Conservation (phyloP, 139 green algal genomes). For the Monoraphidium neglectum region DNA sequence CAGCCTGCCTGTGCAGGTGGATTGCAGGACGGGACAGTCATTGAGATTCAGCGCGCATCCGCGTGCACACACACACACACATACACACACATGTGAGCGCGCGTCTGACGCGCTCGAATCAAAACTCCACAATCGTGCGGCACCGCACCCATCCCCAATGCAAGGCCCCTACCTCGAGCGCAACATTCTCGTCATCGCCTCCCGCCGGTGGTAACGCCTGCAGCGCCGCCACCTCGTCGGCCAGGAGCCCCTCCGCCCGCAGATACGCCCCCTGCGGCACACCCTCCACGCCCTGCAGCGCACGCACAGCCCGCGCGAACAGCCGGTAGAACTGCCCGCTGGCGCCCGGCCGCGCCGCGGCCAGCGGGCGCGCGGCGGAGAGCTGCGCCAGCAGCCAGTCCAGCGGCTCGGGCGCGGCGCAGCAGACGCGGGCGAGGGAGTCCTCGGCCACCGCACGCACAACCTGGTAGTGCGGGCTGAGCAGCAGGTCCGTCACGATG, state of each 20-base stretch:
- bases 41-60: no score
- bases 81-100: no score
- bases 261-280: slow-evolving; percentile 11
- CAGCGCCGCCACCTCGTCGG: slow-evolving; percentile 39
- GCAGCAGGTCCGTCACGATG: slow-evolving; percentile 3
- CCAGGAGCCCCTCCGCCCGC: slow-evolving; percentile 31
- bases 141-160: no score
- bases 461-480: slow-evolving; percentile 16
- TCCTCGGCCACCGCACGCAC: slow-evolving; percentile 11
- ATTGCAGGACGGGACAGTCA: no score
- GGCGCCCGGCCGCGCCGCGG: slow-evolving; percentile 6
- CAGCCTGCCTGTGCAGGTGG: no score
- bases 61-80: no score
- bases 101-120: no score
- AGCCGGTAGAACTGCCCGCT: slow-evolving; percentile 34
- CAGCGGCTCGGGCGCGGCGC: slow-evolving; percentile 3
- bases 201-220: slow-evolving; percentile 23
- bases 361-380: slow-evolving; percentile 6
- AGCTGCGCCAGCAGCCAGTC: slow-evolving; percentile 33
- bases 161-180: not conserved
- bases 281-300: not conserved
- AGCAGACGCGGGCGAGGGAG: slow-evolving; percentile 4
- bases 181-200: slow-evolving; percentile 31
- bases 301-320: slow-evolving; percentile 6
- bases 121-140: no score